Percentiles rank a stretch among this genome's conserved stretches.
Conservation (phyloP, 208 protist genomes). For the Perkinsela sp. region DNA sequence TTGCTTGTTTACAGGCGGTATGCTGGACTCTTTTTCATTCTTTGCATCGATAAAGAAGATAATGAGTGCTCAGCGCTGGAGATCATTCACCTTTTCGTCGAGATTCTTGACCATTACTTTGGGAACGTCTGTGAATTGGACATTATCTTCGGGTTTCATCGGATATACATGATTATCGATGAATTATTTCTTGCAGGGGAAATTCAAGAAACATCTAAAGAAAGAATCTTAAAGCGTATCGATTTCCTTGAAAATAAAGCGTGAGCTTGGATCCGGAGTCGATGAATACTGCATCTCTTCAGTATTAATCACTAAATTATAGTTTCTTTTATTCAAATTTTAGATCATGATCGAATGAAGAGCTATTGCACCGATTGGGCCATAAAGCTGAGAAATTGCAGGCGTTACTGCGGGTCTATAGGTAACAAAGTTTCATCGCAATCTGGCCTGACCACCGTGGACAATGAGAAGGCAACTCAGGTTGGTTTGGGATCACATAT, state of each 20-base stretch:
- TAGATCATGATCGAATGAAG: too few species aligned
- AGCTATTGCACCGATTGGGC: too few species aligned
- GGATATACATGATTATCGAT: conserved; percentile 92
- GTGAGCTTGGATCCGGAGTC: not conserved
- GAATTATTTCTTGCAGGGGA: conserved; percentile 92
- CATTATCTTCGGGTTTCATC: conserved; percentile 96
- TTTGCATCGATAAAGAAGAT: conserved; percentile 86
- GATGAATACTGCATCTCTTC: too few species aligned
- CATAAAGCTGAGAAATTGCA: too few species aligned
- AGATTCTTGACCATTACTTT: conserved; percentile 96
- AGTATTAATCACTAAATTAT: too few species aligned
- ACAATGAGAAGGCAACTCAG: not conserved
- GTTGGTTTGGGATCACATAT: not conserved
- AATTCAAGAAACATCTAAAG: conserved; percentile 84
- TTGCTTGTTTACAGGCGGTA: conserved; percentile 92
- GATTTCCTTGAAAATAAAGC: conserved; percentile 37
- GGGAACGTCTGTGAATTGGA: conserved; percentile 98
- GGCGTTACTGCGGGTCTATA: too few species aligned
- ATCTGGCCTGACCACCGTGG: too few species aligned
- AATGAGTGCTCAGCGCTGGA: conserved; percentile 93
- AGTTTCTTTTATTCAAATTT: too few species aligned
- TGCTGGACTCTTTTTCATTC: conserved; percentile 95
- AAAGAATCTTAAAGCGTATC: conserved; percentile 63
- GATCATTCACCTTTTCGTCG: conserved; percentile 88
- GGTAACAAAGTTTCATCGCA: too few species aligned